These are phyloP conservation scores for Backusella westeae DNA, from an alignment of 192 early-diverging fungal species.

Conservation along the genomic window DNA sequence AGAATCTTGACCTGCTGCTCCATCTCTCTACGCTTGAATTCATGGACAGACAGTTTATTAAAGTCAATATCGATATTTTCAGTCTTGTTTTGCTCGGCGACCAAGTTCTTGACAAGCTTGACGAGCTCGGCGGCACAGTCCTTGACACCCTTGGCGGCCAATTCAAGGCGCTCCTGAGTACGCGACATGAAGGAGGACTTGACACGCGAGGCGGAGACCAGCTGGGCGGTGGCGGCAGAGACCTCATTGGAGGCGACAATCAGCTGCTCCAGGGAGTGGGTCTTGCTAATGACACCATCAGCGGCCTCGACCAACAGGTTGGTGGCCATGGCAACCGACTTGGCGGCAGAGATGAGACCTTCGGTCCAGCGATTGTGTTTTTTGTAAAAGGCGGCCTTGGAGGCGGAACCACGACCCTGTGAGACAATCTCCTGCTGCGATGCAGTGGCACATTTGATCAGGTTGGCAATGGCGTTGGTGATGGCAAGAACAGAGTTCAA, in stretches of 20 bases:
- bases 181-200: conserved; percentile 91
- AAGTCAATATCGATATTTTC: conserved; percentile 62
- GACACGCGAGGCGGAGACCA: conserved; percentile 95
- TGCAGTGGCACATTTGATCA: conserved; percentile 92
- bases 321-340: conserved; percentile 92
- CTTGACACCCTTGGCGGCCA: conserved; percentile 90
- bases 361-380: conserved; percentile 99
- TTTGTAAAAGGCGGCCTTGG: conserved; percentile 93
- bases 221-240: conserved; percentile 91
- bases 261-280: conserved; percentile 88
- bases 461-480: conserved; percentile 90
- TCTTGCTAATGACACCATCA: conserved; percentile 92
- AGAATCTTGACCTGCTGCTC: conserved; percentile 97
- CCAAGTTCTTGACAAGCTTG: conserved; percentile 85
- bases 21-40: conserved; percentile 97
- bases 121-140: conserved; percentile 90
- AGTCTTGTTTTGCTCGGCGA: conserved; percentile 67
- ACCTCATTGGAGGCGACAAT: conserved; percentile 98
- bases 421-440: conserved; percentile 98
- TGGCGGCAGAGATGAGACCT: conserved; percentile 95
- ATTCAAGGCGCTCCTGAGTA: conserved; percentile 91
- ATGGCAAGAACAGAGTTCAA: conserved; percentile 89
- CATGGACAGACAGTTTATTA: conserved; percentile 79
- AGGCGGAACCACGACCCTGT: conserved; percentile 79
- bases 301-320: conserved; percentile 91